These are phyloP conservation scores for Bryopsis sp. DNA, from an alignment of 139 green algal genomes.

Conservation along the genomic window DNA sequence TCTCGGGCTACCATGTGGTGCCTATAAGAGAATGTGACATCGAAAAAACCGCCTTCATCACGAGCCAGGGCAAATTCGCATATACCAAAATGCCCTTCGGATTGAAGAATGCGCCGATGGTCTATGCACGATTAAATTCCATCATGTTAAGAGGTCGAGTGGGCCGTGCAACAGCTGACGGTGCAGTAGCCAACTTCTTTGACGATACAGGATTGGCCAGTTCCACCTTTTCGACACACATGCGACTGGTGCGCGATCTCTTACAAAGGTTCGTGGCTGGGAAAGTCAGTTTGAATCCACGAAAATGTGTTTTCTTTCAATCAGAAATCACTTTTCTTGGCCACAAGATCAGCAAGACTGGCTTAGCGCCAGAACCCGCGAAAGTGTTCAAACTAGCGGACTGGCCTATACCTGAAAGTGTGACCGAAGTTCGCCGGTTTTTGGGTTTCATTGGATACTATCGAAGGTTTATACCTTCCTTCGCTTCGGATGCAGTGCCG, in stretches of 20 bases:
- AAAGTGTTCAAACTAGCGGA: background rate
- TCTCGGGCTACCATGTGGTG: background rate
- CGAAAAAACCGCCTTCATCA: background rate
- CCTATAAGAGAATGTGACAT: background rate
- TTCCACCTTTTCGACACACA: background rate
- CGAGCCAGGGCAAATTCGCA: background rate
- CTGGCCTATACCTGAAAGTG: background rate
- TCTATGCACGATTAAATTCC: background rate
- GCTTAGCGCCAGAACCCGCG: background rate
- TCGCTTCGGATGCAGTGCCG: background rate
- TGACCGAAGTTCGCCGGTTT: background rate
- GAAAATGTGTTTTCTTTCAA: background rate
- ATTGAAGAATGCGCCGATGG: background rate
- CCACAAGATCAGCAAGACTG: background rate
- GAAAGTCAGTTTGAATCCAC: background rate
- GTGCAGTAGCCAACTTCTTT: constrained; percentile 15
- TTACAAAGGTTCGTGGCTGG: background rate
- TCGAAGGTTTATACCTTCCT: background rate
- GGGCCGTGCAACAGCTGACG: background rate
- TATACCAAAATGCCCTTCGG: background rate
- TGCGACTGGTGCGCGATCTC: background rate
- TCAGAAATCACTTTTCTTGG: background rate
- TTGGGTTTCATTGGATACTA: background rate
- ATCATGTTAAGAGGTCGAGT: background rate
- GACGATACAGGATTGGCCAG: constrained; percentile 1